phyloP scores from a whole-genome alignment of 2,329 filamentous ascomycete genomes.

The Domatiomyces globalis region DNA sequence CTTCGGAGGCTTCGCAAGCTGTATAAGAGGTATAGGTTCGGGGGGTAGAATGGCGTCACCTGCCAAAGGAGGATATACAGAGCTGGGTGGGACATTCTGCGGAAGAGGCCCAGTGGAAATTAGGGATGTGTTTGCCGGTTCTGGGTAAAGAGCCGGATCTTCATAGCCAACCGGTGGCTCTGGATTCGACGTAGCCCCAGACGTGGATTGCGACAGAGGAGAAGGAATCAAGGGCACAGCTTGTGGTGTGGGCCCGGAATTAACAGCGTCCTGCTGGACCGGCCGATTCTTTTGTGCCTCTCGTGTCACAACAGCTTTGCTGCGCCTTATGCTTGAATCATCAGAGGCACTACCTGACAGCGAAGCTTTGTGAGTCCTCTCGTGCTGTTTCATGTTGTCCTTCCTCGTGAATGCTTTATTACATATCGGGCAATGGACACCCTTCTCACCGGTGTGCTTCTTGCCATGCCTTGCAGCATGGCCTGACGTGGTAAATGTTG shows the following conservation, averaged over 20 bases:
- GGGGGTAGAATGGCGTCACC: slow-evolving; percentile 11
- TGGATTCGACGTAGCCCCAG: slow-evolving; percentile 12
- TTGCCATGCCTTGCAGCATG: slow-evolving; percentile 55
- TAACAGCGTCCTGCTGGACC: slow-evolving; percentile 4
- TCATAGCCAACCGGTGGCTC: slow-evolving; percentile 12
- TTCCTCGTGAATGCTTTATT: slow-evolving; percentile 55
- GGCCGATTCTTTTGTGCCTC: slow-evolving; percentile 14
- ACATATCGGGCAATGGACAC: slow-evolving; percentile 53
- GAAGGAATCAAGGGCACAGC: slow-evolving; percentile 10
- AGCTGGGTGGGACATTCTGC: slow-evolving; percentile 11
- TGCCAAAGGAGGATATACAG: slow-evolving; percentile 15
- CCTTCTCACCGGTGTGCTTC: slow-evolving; percentile 55
- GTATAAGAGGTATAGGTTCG: not conserved
- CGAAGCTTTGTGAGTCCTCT: slow-evolving; percentile 41
- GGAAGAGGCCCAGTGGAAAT: slow-evolving; percentile 13
- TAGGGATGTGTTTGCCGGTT: slow-evolving; percentile 6
- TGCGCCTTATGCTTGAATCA: slow-evolving; percentile 9
- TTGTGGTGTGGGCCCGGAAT: not conserved
- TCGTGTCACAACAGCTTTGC: slow-evolving; percentile 18
- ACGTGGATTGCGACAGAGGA: slow-evolving; percentile 15
- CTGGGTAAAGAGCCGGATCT: slow-evolving; percentile 10
- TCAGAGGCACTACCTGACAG: slow-evolving; percentile 8
- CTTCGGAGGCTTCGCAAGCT: not conserved
- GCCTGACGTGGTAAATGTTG: slow-evolving; percentile 53
- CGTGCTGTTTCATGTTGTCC: slow-evolving; percentile 58